Evolutionary conservation across 305 asterid genomes (phyloP), one percentile per base, ranked within the genome.

Genomic region (Lippia alba): DNA sequence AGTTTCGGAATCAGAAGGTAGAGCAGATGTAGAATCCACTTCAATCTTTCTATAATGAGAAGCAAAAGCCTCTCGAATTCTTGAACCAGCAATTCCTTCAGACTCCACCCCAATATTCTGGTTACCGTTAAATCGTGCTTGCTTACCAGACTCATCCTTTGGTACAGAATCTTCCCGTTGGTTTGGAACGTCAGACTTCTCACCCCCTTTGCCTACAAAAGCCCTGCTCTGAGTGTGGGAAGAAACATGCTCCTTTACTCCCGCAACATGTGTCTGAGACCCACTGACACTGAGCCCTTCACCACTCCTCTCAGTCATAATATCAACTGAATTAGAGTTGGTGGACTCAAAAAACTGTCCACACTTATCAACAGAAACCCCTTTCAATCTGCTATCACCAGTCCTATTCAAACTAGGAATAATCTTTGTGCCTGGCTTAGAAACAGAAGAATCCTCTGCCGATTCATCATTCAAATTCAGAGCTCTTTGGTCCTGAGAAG

Each of bases 61-160:
- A 75, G 76, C 83, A 74, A 77, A 84, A 58, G 87, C 76, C 77
- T 79, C 87, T 66, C 69, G 79, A 68, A 76, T 76, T 88, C 71
- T 83, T 61, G 90, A 82, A 79, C 88, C 88, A 39, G 94, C 81
- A 75, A 68, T 80, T 66, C 83, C 77, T 67, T 82, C 71, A 61
- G 79, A 74, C 58, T 84, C 88, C 74, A 70, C 78, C 36, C 58
- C 72, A 32, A 82, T 61, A 78, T 73, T 83, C 74, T 65, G 83
- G 46, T 82, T 46, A 72, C 81, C 69, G 67, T 72, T 84, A 63
- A 71, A 56, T 39, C 48, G 79, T 63, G 77, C 69, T 70, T 76
- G 81, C 4, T 73, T 56, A 73, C 69, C 58, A 59, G 75, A 64
- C 58, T 74, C 79, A 53, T 84, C 81, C 56, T 77, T 77, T 66